Conservation (phyloP, 805 yeast species). For the Myxozyma melibiosi region DNA sequence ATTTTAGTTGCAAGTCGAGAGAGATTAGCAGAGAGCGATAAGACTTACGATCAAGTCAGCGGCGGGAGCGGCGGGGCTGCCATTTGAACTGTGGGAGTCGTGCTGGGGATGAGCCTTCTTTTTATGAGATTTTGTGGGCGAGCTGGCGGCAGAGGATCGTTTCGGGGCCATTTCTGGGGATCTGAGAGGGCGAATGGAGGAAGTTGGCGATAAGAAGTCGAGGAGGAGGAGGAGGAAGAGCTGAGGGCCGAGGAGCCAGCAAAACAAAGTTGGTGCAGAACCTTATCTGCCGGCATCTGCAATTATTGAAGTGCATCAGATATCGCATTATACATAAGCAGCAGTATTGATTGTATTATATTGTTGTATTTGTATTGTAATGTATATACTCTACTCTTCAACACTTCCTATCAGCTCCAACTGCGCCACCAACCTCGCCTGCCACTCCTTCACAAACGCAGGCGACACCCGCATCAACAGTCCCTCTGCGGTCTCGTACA, state of each 20-base stretch:
- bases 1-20: neutral
- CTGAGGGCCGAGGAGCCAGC: neutral
- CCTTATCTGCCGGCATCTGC: neutral
- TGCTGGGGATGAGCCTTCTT: constrained; percentile 1
- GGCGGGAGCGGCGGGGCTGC: neutral
- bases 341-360: no score
- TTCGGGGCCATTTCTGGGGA: constrained; percentile 5
- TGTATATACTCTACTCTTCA: neutral
- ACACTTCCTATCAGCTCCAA: neutral
- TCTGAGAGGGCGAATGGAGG: neutral
- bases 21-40: neutral
- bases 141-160: constrained; percentile 3
- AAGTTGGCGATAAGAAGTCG: neutral
- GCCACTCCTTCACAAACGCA: constrained; percentile 27
- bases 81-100: neutral
- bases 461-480: constrained; percentile 19
- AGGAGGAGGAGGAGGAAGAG: neutral
- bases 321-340: no score
- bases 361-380: no score
- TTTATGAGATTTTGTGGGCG: constrained; percentile 13
- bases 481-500: constrained; percentile 22
- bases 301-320: neutral
- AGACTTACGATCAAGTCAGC: constrained; percentile 2
- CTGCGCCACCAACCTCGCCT: constrained; percentile 7
- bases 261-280: neutral